Conservation (phyloP, 164 flowering plant species). For the Santalum album region DNA sequence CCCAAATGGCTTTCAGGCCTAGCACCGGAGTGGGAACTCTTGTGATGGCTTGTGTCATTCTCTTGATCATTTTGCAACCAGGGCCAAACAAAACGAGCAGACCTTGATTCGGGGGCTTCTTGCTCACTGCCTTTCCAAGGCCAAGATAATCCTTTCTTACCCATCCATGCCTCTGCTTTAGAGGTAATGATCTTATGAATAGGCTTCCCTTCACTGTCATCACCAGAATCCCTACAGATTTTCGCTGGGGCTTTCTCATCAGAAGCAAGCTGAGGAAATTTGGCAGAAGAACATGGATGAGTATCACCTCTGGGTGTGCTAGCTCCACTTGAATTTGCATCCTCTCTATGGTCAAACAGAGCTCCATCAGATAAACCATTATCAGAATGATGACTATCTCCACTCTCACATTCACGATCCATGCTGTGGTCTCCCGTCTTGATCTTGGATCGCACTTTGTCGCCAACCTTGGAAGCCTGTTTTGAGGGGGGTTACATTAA, state of each 20-base stretch:
- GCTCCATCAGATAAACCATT: slow-evolving; percentile 40
- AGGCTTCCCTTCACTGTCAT: slow-evolving; percentile 61
- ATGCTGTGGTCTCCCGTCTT: slow-evolving; percentile 37
- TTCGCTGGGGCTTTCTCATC: slow-evolving; percentile 44
- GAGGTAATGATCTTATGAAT: slow-evolving; percentile 64
- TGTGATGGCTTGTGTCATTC: slow-evolving; percentile 32
- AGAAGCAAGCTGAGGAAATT: slow-evolving; percentile 22
- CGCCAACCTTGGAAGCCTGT: slow-evolving; percentile 80
- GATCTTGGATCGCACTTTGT: slow-evolving; percentile 65
- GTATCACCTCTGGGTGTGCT: slow-evolving; percentile 84
- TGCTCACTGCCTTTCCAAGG: slow-evolving; percentile 79
- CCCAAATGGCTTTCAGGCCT: slow-evolving; percentile 37
- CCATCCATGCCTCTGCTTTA: slow-evolving; percentile 87
- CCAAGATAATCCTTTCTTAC: slow-evolving; percentile 67
- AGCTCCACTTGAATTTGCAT: slow-evolving; percentile 82
- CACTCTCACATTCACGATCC: slow-evolving; percentile 53
- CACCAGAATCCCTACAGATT: slow-evolving; percentile 39
- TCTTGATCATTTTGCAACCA: slow-evolving; percentile 58
- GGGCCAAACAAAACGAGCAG: slow-evolving; percentile 43
- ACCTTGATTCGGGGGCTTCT: slow-evolving; percentile 41
- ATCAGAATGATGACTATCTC: slow-evolving; percentile 57
- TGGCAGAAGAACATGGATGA: slow-evolving; percentile 40
- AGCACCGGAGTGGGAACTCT: slow-evolving; percentile 16
- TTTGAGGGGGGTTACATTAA: not conserved
- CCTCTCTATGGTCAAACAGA: slow-evolving; percentile 64